Evolutionary conservation across 1,284 basidiomycete genomes (phyloP).

Genomic region (Moniliella sp.): DNA sequence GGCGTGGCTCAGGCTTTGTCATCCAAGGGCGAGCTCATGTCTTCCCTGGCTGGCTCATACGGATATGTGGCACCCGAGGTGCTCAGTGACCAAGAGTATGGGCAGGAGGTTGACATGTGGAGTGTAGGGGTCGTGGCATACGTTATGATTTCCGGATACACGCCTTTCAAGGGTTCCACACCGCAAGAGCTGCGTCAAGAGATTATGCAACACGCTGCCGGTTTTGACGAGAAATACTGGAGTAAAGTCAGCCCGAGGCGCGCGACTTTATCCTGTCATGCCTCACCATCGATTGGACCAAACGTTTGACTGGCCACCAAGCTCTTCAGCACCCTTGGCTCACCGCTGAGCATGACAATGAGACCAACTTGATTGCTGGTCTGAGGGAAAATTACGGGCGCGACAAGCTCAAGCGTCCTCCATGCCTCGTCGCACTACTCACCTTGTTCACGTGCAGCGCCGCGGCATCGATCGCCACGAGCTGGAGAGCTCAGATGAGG

Average conservation of each 20-base stretch:
- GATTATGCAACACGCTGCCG: slow-evolving; percentile 26
- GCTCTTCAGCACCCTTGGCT: slow-evolving; percentile 26
- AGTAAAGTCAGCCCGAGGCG: slow-evolving; percentile 19
- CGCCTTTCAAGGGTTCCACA: slow-evolving; percentile 28
- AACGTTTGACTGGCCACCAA: slow-evolving; percentile 16
- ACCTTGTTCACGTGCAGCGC: too few relatives aligned
- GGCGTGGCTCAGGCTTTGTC: slow-evolving; percentile 67
- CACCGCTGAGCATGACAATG: too few relatives aligned
- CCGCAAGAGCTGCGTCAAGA: slow-evolving; percentile 31
- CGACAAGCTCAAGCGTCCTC: too few relatives aligned
- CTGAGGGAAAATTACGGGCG: too few relatives aligned
- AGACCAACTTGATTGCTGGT: too few relatives aligned
- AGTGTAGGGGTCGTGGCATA: slow-evolving; percentile 31
- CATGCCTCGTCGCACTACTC: too few relatives aligned
- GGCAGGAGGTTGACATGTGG: slow-evolving; percentile 77
- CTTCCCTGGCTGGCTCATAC: slow-evolving; percentile 74
- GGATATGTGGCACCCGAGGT: slow-evolving; percentile 99
- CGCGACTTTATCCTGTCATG: slow-evolving; percentile 26
- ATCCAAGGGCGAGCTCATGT: slow-evolving; percentile 67
- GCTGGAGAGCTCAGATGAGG: too few relatives aligned
- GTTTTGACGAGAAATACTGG: slow-evolving; percentile 27
- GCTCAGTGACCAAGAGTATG: slow-evolving; percentile 74
- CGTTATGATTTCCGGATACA: slow-evolving; percentile 30
- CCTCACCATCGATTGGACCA: slow-evolving; percentile 19
- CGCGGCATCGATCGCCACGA: too few relatives aligned